Percentiles rank a stretch among this genome's conserved stretches.
Evolutionary conservation across 495 filamentous ascomycete genomes (phyloP).

Genomic region (Penicillium robsamsonii): DNA sequence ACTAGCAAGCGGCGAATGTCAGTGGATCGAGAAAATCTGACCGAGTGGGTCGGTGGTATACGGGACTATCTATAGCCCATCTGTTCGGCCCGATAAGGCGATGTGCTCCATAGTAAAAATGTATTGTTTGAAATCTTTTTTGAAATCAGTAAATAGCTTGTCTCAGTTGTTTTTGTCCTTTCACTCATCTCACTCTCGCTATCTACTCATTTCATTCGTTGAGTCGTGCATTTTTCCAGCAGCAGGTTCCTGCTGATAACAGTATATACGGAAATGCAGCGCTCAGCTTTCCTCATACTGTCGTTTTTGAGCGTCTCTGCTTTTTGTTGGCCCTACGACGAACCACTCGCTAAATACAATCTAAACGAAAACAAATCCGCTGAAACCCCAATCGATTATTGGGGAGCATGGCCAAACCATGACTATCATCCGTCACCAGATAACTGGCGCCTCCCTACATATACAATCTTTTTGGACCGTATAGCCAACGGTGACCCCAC

Average conservation of each 20-base stretch:
- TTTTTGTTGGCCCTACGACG: slow-evolving; percentile 19
- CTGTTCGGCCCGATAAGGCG: slow-evolving; percentile 14
- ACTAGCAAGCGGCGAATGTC: neutral
- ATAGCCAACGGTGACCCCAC: slow-evolving; percentile 40
- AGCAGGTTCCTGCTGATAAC: slow-evolving; percentile 9
- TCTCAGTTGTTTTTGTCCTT: neutral
- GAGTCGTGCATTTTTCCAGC: slow-evolving; percentile 3
- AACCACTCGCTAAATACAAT: slow-evolving; percentile 32
- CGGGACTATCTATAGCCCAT: slow-evolving; percentile 2
- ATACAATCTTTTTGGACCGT: slow-evolving; percentile 40
- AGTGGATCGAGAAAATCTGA: slow-evolving; percentile 7
- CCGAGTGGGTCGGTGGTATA: neutral
- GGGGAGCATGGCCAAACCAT: slow-evolving; percentile 41
- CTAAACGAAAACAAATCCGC: slow-evolving; percentile 41
- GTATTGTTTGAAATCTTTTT: neutral
- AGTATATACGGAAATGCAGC: slow-evolving; percentile 13
- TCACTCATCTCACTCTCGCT: slow-evolving; percentile 12
- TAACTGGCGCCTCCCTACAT: slow-evolving; percentile 45
- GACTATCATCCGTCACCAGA: slow-evolving; percentile 39
- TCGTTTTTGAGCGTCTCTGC: slow-evolving; percentile 17
- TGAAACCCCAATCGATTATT: slow-evolving; percentile 33
- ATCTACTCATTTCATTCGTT: slow-evolving; percentile 7
- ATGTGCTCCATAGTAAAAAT: slow-evolving; percentile 11
- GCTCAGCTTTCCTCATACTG: slow-evolving; percentile 15
- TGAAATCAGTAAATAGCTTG: neutral